phyloP scores from a whole-genome alignment of 192 early-diverging fungal genomes.

The Lobulomyces angularis region DNA sequence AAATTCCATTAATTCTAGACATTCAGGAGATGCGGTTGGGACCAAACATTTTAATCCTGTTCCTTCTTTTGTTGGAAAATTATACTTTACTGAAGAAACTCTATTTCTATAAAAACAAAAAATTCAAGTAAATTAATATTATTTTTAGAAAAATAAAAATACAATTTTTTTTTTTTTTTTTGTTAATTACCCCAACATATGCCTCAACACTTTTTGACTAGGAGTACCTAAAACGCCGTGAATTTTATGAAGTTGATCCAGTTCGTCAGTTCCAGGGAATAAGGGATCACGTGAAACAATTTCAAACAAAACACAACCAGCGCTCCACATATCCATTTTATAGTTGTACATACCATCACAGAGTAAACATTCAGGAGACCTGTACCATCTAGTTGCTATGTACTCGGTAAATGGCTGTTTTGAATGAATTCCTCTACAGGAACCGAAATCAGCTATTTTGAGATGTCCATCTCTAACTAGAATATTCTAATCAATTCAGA shows the following conservation, averaged over 20 bases:
- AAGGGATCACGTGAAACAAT: constrained; percentile 37
- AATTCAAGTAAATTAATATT: too few species aligned
- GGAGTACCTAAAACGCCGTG: constrained; percentile 48
- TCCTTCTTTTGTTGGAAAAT: constrained; percentile 36
- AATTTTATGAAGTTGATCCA: constrained; percentile 49
- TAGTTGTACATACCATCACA: constrained; percentile 39
- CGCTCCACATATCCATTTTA: constrained; percentile 55
- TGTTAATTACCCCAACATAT: constrained; percentile 34
- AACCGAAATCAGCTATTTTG: constrained; percentile 53
- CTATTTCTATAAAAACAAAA: constrained; percentile 11
- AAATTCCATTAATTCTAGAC: constrained; percentile 30
- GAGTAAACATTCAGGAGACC: constrained; percentile 53
- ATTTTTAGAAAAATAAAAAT: constrained; percentile 8
- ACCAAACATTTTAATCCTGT: constrained; percentile 30
- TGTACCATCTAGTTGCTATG: constrained; percentile 55
- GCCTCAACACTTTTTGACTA: constrained; percentile 27
- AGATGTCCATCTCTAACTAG: constrained; percentile 35
- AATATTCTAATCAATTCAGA: constrained; percentile 26
- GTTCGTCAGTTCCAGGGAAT: constrained; percentile 47
- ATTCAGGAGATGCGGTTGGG: constrained; percentile 27
- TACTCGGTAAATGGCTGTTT: constrained; percentile 56
- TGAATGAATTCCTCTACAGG: constrained; percentile 49
- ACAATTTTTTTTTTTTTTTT: background rate
- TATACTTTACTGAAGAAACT: constrained; percentile 28
- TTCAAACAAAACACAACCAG: constrained; percentile 49